These are phyloP conservation scores for Camellia lanceoleosa DNA, from an alignment of 148 eudicot species.

Conservation along the genomic window DNA sequence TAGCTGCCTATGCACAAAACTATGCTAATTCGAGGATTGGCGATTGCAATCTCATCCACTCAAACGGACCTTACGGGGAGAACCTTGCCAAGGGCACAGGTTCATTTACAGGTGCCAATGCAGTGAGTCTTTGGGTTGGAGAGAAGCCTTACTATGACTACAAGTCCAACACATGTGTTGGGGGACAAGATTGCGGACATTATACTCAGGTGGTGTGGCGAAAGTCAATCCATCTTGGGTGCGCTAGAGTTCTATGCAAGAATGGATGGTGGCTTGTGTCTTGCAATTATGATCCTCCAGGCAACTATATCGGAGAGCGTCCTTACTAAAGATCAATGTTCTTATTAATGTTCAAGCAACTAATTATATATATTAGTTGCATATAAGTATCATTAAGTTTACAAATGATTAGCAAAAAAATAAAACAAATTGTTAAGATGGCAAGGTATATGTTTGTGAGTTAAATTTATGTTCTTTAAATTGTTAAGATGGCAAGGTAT, in stretches of 20 bases:
- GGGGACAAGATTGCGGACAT: slow-evolving; percentile 10
- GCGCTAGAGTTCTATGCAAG: slow-evolving; percentile 20
- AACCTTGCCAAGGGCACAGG: slow-evolving; percentile 29
- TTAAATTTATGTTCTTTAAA: no score
- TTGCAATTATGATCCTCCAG: slow-evolving; percentile 12
- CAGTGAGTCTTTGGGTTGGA: slow-evolving; percentile 24
- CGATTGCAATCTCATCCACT: slow-evolving; percentile 19
- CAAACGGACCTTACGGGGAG: slow-evolving; percentile 28
- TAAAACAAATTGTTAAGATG: no score
- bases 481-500: no score
- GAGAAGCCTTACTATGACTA: slow-evolving; percentile 23
- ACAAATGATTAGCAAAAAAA: no score
- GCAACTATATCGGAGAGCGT: slow-evolving; percentile 4
- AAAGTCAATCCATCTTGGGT: slow-evolving; percentile 19
- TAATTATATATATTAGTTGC: no score
- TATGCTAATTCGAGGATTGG: slow-evolving; percentile 14
- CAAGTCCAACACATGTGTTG: slow-evolving; percentile 11
- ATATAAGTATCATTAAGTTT: no score
- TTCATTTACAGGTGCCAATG: slow-evolving; percentile 12
- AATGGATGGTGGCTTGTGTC: slow-evolving; percentile 9
- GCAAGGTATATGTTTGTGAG: no score
- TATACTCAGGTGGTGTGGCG: slow-evolving; percentile 31
- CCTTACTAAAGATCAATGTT: not conserved
- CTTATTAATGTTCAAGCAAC: not conserved
- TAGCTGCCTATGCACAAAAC: slow-evolving; percentile 22